These are phyloP conservation scores for Aspergillus asperescens DNA, from an alignment of 495 filamentous ascomycete genomes.

Conservation along the genomic window DNA sequence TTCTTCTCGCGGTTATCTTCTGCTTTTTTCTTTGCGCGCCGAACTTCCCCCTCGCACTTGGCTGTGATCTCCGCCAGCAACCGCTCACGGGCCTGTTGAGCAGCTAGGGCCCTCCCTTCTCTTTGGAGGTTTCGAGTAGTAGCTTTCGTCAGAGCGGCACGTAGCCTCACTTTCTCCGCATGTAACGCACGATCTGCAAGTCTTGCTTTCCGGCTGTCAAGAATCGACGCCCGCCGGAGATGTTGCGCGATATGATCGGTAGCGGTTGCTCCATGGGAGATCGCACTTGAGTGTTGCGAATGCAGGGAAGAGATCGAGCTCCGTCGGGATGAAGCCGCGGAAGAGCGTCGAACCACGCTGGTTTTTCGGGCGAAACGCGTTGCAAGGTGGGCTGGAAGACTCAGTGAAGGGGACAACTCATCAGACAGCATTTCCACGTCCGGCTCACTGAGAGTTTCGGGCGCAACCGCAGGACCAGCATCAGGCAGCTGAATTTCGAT, in stretches of 20 bases:
- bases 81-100: constrained; percentile 83
- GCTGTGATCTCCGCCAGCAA: constrained; percentile 91
- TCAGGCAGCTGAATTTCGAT: constrained; percentile 45
- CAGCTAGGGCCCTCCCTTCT: constrained; percentile 84
- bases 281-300: constrained; percentile 62
- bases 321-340: constrained; percentile 78
- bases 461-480: constrained; percentile 30
- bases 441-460: constrained; percentile 24
- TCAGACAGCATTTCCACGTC: constrained; percentile 48
- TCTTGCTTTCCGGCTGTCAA: constrained; percentile 88
- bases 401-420: constrained; percentile 40
- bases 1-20: constrained; percentile 88
- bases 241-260: constrained; percentile 85
- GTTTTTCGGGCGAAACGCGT: constrained; percentile 75
- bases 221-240: constrained; percentile 81
- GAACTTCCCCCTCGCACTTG: constrained; percentile 90
- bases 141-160: constrained; percentile 79
- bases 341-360: constrained; percentile 69
- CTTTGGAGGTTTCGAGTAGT: constrained; percentile 57
- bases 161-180: constrained; percentile 92
- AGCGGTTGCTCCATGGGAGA: constrained; percentile 60
- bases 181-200: constrained; percentile 91
- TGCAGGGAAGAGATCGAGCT: constrained; percentile 86
- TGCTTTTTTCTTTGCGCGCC: constrained; percentile 85
- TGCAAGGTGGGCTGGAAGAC: constrained; percentile 76